Conservation (phyloP, 2,329 filamentous ascomycete species). For the Cladophialophora bantiana region DNA sequence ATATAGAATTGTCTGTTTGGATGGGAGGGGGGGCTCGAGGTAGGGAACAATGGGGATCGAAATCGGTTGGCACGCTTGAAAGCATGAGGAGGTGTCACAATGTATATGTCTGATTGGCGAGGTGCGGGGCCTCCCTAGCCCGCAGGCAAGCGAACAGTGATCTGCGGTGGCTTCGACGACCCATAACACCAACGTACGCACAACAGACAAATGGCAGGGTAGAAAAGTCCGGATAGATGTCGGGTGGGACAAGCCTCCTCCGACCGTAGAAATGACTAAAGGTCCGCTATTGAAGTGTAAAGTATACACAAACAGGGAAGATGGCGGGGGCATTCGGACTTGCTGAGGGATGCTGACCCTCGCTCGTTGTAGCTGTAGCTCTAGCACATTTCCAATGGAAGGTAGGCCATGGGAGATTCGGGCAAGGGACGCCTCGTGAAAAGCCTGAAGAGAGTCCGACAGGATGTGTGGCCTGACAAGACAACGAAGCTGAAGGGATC, state of each 20-base stretch:
- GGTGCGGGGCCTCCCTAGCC: not conserved
- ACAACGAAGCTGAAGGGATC: not conserved
- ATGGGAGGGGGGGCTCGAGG: not conserved
- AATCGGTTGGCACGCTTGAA: not conserved
- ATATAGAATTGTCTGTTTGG: not conserved
- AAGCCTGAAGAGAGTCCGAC: not conserved
- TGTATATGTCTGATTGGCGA: not conserved
- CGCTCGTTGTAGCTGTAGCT: not conserved
- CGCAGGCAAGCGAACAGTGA: not conserved
- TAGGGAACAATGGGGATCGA: not conserved
- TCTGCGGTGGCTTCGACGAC: not conserved
- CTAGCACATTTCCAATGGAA: not conserved
- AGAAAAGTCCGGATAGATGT: not conserved
- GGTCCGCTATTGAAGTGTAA: not conserved
- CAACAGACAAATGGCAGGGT: not conserved
- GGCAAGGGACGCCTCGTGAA: too few species aligned
- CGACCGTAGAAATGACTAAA: not conserved
- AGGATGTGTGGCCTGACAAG: not conserved
- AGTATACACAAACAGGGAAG: not conserved
- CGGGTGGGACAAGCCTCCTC: not conserved
- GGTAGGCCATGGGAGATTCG: too few species aligned
- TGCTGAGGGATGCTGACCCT: not conserved
- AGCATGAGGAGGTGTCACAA: not conserved
- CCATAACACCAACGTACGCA: not conserved
- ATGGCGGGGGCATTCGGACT: not conserved